Conservation (phyloP, 495 filamentous ascomycete species). For the Penicillium chermesinum region DNA sequence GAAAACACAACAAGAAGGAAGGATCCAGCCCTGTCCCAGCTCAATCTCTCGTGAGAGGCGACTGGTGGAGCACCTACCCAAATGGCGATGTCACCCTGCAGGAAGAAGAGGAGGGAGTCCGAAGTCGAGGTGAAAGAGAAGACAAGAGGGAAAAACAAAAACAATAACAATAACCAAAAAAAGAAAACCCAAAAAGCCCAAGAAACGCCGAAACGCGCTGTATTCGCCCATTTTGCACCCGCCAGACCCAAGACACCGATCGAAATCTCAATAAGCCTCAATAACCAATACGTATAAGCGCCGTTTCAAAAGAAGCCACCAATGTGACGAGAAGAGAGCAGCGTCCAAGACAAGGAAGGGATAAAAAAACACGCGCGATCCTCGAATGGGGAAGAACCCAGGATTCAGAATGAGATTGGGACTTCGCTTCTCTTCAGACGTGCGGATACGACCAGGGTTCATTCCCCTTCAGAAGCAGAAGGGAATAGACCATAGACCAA, state of each 20-base stretch:
- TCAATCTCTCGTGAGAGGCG: not conserved
- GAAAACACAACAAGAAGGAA: not conserved
- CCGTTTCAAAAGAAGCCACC: too few species aligned
- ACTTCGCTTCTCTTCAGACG: too few species aligned
- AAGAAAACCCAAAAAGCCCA: not conserved
- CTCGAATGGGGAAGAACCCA: too few species aligned
- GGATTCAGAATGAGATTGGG: not conserved
- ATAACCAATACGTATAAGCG: too few species aligned
- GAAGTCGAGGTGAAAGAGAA: not conserved
- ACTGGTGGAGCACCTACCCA: too few species aligned
- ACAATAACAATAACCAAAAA: not conserved
- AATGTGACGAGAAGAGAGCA: too few species aligned
- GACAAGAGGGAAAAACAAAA: not conserved
- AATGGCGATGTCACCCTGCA: too few species aligned
- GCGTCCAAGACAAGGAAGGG: not conserved
- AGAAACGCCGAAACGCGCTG: conserved; percentile 14
- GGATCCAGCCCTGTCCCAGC: not conserved
- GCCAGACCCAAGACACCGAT: not conserved
- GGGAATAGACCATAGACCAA: too few species aligned
- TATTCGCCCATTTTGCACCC: conserved; percentile 17
- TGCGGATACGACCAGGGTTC: too few species aligned
- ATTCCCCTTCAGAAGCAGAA: too few species aligned
- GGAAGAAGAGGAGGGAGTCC: too few species aligned
- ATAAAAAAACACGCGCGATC: conserved; percentile 9
- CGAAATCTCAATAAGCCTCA: not conserved